A percentile compares a stretch with the other conserved stretches of the same genome.
phyloP scores from a whole-genome alignment of 163 green algal genomes.

The Smithsoniella earleae region DNA sequence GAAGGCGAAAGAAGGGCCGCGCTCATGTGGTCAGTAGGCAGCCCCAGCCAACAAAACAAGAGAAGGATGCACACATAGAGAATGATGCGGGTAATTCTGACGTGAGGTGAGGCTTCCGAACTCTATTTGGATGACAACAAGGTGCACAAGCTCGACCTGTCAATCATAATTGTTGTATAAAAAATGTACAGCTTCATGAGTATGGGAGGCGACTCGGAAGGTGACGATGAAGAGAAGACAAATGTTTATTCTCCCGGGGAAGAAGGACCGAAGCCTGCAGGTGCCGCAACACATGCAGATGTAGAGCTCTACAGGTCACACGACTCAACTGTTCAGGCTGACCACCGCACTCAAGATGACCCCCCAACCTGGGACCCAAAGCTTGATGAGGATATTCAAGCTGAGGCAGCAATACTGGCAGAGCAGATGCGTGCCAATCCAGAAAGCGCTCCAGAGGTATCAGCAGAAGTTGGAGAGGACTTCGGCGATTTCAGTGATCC shows the following conservation, averaged over 20 bases:
- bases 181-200: conserved; percentile 24
- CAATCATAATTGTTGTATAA: no score
- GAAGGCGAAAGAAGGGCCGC: neutral
- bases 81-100: neutral
- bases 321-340: no score
- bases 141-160: neutral
- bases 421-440: conserved; percentile 18
- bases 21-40: neutral
- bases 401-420: conserved; percentile 4
- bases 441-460: conserved; percentile 4
- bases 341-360: no score
- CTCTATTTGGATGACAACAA: neutral
- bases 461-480: neutral
- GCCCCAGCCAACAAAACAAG: neutral
- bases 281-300: no score
- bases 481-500: conserved; percentile 9
- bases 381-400: conserved; percentile 14
- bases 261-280: no score
- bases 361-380: neutral
- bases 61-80: neutral
- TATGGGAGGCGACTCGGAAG: conserved; percentile 20
- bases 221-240: no score
- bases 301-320: no score
- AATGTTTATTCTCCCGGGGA: no score
- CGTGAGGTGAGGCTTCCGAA: neutral